Percentiles rank a stretch among this genome's conserved stretches.
phyloP scores from a whole-genome alignment of 495 filamentous ascomycete genomes.

The Pyrenopolyporus hunteri region DNA sequence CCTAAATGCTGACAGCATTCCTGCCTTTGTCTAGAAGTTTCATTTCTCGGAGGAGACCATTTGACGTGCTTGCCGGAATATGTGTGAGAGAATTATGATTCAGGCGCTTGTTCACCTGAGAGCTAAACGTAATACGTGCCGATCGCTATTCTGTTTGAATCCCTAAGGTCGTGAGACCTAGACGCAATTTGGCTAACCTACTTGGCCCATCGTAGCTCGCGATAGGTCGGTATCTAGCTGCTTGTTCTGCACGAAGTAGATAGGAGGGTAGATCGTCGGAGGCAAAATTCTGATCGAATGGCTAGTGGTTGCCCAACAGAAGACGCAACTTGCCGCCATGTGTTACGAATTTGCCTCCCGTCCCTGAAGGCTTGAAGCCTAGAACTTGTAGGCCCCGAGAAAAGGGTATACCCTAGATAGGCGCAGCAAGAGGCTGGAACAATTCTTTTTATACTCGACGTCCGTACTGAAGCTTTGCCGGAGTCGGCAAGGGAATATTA shows the following conservation, averaged over 20 bases:
- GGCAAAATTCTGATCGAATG: constrained; percentile 25
- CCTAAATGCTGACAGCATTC: constrained; percentile 30
- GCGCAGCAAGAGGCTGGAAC: constrained; percentile 1
- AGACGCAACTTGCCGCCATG: constrained; percentile 36
- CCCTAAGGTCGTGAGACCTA: constrained; percentile 21
- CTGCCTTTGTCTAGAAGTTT: constrained; percentile 25
- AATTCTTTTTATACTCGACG: no score
- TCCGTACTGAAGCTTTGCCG: no score
- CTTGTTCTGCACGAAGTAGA: constrained; percentile 23
- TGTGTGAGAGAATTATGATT: constrained; percentile 24
- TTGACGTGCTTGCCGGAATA: constrained; percentile 20
- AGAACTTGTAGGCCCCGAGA: constrained; percentile 21
- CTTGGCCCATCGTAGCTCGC: background rate
- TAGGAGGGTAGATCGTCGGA: constrained; percentile 31
- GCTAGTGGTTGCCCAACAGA: constrained; percentile 20
- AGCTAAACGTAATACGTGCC: constrained; percentile 32
- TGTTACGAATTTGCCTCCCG: constrained; percentile 23
- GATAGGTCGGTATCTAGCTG: constrained; percentile 11
- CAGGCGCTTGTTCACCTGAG: constrained; percentile 37
- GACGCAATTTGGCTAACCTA: constrained; percentile 18
- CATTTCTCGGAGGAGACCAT: constrained; percentile 33
- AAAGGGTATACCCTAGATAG: constrained; percentile 10
- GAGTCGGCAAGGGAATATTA: no score
- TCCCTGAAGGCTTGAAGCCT: constrained; percentile 16
- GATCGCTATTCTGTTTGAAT: constrained; percentile 24